Base-by-base conservation (phyloP, 139 green algal species). In the Haematococcus lacustris region DNA sequence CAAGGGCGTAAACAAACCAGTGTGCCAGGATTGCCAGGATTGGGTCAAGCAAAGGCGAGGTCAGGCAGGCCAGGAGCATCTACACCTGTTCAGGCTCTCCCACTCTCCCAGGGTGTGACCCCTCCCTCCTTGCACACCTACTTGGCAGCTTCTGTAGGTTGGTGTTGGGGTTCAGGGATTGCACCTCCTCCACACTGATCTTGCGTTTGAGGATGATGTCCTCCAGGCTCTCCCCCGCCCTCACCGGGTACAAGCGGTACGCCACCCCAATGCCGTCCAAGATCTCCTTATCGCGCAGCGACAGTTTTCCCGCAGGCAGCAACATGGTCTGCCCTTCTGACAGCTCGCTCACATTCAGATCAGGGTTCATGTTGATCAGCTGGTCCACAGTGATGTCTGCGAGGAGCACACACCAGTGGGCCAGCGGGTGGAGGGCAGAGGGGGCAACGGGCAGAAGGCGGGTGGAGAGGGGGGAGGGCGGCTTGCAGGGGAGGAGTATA, bases 321-420 rank as follows among this genome's bases (percentile, higher is more conserved):
- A 97, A 65, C 63, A 97, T 93, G 43, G 90, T 95, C 71, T 91
- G 73, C 0, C 89, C 90, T n/a, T 86, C 80, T 50, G 75, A 60
- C 5, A 89, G 59, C 35, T 79, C 73, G 32, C 73, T 71, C 3
- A 66, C 50, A 38, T 84, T 71, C 79, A 43, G 13, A 37, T 80
- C 76, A 50, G 85, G 86, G 77, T 93, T 93, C 28, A 92, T 73
- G 2, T 66, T 73, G 43, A 87, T 34, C 21, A 95, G 62, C 61
- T 92, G 75, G 0, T 86, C 74, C 50, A 91, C 73, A 3, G 78
- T 81, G 33, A 91, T 71, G 61, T 81, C 85, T 91, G 87, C 6
- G 40, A 39, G 38, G 7, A 30, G 66, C 39, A 40, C 38, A 35
- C 32, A 30, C 40, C 63, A 74, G 65, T 32, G 73, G 51, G 50